A percentile compares a stretch with the other conserved stretches of the same genome.
These are phyloP conservation scores for Sarocladium oryzae DNA, from an alignment of 2,329 filamentous ascomycete species.

Conservation along the genomic window DNA sequence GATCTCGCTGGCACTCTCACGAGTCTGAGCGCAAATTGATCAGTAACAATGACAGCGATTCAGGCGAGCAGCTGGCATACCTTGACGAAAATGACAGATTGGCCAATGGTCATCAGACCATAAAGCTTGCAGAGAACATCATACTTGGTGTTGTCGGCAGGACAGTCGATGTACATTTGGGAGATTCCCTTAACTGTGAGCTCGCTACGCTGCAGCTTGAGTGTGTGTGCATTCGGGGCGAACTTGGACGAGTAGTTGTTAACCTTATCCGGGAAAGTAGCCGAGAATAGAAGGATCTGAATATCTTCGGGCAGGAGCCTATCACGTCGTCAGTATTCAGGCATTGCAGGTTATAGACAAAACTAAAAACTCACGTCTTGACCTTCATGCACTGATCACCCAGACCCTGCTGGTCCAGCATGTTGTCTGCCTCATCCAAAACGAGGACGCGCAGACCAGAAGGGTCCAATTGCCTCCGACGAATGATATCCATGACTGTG, in stretches of 20 bases:
- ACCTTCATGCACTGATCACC: slow-evolving; percentile 93
- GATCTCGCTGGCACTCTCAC: slow-evolving; percentile 79
- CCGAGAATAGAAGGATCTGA: slow-evolving; percentile 94
- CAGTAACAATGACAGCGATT: not conserved
- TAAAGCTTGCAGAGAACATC: slow-evolving; percentile 86
- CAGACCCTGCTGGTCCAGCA: slow-evolving; percentile 92
- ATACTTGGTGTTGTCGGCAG: slow-evolving; percentile 77
- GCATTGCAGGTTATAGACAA: not conserved
- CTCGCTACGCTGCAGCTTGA: slow-evolving; percentile 84
- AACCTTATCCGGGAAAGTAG: slow-evolving; percentile 83
- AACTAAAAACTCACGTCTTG: slow-evolving; percentile 55
- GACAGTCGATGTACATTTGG: slow-evolving; percentile 95
- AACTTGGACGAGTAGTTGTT: slow-evolving; percentile 78
- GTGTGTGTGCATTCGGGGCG: slow-evolving; percentile 76
- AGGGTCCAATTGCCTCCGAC: slow-evolving; percentile 66
- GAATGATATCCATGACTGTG: slow-evolving; percentile 82
- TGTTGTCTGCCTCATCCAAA: slow-evolving; percentile 96
- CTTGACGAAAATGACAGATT: slow-evolving; percentile 96
- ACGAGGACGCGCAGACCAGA: slow-evolving; percentile 74
- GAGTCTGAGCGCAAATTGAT: slow-evolving; percentile 50
- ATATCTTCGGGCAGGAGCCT: slow-evolving; percentile 67
- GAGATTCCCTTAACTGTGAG: slow-evolving; percentile 96
- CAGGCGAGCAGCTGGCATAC: slow-evolving; percentile 38
- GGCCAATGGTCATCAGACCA: slow-evolving; percentile 91
- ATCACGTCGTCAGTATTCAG: not conserved